These are phyloP conservation scores for Cladosporium velox DNA, from an alignment of 2,329 filamentous ascomycete genomes.

Conservation along the genomic window DNA sequence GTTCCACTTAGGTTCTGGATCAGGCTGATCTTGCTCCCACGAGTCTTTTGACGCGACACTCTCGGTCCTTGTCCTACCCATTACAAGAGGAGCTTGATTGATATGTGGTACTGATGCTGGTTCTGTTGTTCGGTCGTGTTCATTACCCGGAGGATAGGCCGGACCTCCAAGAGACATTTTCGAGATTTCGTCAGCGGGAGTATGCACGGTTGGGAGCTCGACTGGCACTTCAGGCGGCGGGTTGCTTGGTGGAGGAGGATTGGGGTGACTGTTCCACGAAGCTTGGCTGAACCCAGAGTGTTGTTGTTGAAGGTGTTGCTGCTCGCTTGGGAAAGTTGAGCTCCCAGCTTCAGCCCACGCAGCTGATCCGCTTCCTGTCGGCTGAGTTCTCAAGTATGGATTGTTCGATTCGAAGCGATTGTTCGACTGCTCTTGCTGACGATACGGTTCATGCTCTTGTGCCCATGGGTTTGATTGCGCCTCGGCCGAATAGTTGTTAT, in stretches of 20 bases:
- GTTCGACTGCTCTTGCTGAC: slow-evolving; percentile 6
- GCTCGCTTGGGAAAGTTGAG: not conserved
- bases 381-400: slow-evolving; percentile 37
- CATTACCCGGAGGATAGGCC: slow-evolving; percentile 21
- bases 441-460: not conserved
- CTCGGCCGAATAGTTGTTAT: slow-evolving; percentile 23
- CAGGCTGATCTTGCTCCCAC: slow-evolving; percentile 23
- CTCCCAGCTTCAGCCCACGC: not conserved
- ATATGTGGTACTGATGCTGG: slow-evolving; percentile 32
- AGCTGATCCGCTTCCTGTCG: slow-evolving; percentile 14
- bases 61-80: slow-evolving; percentile 25
- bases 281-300: slow-evolving; percentile 2
- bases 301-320: slow-evolving; percentile 12
- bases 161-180: slow-evolving; percentile 37
- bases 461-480: slow-evolving; percentile 34
- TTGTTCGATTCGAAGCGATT: slow-evolving; percentile 45
- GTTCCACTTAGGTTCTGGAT: slow-evolving; percentile 7
- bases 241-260: slow-evolving; percentile 21
- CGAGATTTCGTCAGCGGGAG: slow-evolving; percentile 44
- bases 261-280: slow-evolving; percentile 17
- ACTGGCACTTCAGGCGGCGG: slow-evolving; percentile 37
- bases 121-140: slow-evolving; percentile 28
- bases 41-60: slow-evolving; percentile 24
- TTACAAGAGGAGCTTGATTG: slow-evolving; percentile 32
- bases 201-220: slow-evolving; percentile 45